Conservation (phyloP, 345 rosid genomes). For the Eucalyptus coolabah region DNA sequence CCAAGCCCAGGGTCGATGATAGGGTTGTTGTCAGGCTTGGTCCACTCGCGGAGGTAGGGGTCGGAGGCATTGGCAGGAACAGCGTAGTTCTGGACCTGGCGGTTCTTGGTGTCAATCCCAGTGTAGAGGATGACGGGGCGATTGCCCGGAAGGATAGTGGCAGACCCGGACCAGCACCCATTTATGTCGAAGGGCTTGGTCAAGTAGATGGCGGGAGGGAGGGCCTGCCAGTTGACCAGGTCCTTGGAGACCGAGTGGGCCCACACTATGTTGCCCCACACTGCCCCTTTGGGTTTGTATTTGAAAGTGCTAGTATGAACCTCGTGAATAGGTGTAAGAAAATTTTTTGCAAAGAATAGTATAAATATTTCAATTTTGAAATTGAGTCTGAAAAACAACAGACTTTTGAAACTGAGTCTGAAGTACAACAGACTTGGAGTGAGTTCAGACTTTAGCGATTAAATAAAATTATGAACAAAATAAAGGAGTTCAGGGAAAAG, state of each 20-base stretch:
- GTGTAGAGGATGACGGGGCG: conserved; percentile 57
- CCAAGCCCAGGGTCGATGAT: conserved; percentile 18
- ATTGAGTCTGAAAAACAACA: too few species aligned
- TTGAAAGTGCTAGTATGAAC: not conserved
- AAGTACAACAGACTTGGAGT: too few species aligned
- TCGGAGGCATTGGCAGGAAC: conserved; percentile 60
- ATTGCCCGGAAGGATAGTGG: conserved; percentile 43
- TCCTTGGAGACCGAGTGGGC: conserved; percentile 88
- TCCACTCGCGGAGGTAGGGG: conserved; percentile 66
- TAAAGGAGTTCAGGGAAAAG: too few species aligned
- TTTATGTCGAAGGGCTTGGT: conserved; percentile 53
- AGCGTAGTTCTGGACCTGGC: conserved; percentile 65
- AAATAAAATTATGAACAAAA: too few species aligned
- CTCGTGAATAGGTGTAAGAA: too few species aligned
- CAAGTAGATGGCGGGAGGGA: conserved; percentile 53
- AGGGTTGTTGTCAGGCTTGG: conserved; percentile 70
- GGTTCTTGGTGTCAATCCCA: conserved; percentile 31
- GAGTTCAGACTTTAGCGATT: too few species aligned
- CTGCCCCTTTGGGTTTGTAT: conserved; percentile 72
- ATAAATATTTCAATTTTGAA: too few species aligned
- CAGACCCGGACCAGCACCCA: conserved; percentile 93
- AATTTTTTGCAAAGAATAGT: too few species aligned
- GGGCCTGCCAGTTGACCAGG: conserved; percentile 60
- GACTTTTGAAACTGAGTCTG: too few species aligned
- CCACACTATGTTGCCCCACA: conserved; percentile 98